A percentile compares a stretch with the other conserved stretches of the same genome.
These are phyloP conservation scores for Dalbergia cultrata DNA, from an alignment of 306 rosid genomes.

Conservation along the genomic window DNA sequence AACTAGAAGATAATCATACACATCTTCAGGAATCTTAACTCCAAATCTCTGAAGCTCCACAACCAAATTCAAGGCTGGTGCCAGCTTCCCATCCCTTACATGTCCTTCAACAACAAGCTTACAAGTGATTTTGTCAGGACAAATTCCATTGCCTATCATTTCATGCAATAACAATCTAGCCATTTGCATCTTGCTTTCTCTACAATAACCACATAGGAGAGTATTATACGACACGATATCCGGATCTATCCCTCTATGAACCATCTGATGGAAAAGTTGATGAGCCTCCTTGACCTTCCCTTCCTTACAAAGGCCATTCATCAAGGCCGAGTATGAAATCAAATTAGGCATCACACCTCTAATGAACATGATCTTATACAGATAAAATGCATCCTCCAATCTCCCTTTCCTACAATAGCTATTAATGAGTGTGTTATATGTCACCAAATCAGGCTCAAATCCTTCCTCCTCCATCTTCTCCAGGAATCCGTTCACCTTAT, in stretches of 20 bases:
- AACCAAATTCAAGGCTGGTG: constrained; percentile 78
- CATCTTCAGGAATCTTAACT: constrained; percentile 55
- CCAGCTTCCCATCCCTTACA: constrained; percentile 70
- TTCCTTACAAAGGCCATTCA: constrained; percentile 84
- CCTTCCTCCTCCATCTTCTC: constrained; percentile 97
- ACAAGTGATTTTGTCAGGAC: constrained; percentile 72
- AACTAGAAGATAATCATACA: constrained; percentile 66
- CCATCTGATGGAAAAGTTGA: constrained; percentile 88
- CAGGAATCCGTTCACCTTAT: constrained; percentile 77
- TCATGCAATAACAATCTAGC: constrained; percentile 67
- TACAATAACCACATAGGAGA: constrained; percentile 76
- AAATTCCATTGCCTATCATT: constrained; percentile 73
- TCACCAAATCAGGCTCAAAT: constrained; percentile 84
- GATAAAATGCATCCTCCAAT: constrained; percentile 78
- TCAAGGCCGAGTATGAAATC: constrained; percentile 76
- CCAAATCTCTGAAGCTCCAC: constrained; percentile 71
- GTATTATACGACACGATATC: constrained; percentile 74
- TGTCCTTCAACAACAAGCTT: constrained; percentile 70
- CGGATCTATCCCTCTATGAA: constrained; percentile 74
- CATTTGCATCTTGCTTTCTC: constrained; percentile 66
- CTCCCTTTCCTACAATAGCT: constrained; percentile 82
- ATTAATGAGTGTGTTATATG: constrained; percentile 76
- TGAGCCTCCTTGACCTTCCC: constrained; percentile 84
- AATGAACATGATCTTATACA: constrained; percentile 82
- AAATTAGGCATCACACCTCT: constrained; percentile 81